Percentiles rank a stretch among this genome's conserved stretches.
Evolutionary conservation across 1,284 basidiomycete species (phyloP).

Genomic region (Pyrrhoderma noxium): DNA sequence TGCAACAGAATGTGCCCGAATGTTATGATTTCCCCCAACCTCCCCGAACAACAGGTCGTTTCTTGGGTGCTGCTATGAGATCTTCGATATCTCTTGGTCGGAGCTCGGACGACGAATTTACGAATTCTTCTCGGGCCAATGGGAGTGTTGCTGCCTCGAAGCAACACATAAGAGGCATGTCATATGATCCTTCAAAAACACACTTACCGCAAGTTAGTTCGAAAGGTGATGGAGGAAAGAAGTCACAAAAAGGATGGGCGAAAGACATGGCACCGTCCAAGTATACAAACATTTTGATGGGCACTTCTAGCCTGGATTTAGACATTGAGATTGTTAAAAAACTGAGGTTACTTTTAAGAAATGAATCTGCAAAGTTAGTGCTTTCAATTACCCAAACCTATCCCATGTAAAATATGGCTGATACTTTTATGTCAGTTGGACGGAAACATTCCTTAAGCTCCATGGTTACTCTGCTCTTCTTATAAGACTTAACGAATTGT

Average conservation of each 20-base stretch:
- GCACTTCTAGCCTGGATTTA: conserved; percentile 60
- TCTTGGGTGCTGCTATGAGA: conserved; percentile 17
- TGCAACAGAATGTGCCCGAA: conserved; percentile 23
- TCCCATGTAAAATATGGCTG: neutral
- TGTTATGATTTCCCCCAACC: conserved; percentile 31
- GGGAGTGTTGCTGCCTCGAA: conserved; percentile 20
- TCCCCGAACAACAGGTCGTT: conserved; percentile 31
- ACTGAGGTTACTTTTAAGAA: conserved; percentile 70
- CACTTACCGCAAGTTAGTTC: conserved; percentile 37
- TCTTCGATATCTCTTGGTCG: conserved; percentile 11
- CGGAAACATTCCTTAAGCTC: conserved; percentile 77
- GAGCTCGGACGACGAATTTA: conserved; percentile 12
- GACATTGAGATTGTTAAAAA: conserved; percentile 74
- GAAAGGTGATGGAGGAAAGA: conserved; percentile 28
- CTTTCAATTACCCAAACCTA: no score
- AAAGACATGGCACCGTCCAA: conserved; percentile 45
- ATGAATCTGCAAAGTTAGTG: conserved; percentile 73
- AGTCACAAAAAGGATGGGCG: conserved; percentile 29
- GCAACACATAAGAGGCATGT: conserved; percentile 44
- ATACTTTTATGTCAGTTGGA: conserved; percentile 56
- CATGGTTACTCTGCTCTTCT: conserved; percentile 86
- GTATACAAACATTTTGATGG: conserved; percentile 56
- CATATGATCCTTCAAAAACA: conserved; percentile 43
- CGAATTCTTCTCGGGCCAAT: no score
- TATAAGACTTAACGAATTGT: conserved; percentile 82